Evolutionary conservation across 2,329 filamentous ascomycete genomes (phyloP).

Genomic region (Xylaria sp.): DNA sequence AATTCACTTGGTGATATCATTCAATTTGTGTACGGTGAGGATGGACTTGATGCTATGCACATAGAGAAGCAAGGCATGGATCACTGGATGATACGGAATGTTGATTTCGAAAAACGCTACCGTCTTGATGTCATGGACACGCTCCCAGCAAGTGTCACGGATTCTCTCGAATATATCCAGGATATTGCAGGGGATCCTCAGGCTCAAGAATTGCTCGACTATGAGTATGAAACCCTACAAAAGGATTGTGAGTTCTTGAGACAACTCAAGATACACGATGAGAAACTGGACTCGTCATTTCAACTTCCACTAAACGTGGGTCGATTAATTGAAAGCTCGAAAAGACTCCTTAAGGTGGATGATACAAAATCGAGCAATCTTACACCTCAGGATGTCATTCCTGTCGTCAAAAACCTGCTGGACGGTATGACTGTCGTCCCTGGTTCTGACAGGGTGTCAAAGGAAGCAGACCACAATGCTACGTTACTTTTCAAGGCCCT

Average conservation of each 20-base stretch:
- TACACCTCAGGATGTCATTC: conserved; percentile 86
- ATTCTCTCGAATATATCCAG: conserved; percentile 85
- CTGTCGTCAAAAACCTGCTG: conserved; percentile 78
- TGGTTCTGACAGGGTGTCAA: conserved; percentile 82
- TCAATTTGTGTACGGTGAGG: conserved; percentile 97
- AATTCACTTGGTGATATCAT: conserved; percentile 97
- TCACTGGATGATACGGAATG: conserved; percentile 81
- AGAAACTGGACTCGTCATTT: conserved; percentile 85
- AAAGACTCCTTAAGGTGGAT: conserved; percentile 90
- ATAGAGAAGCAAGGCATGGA: conserved; percentile 95
- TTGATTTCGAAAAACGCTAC: conserved; percentile 82
- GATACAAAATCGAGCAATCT: conserved; percentile 87
- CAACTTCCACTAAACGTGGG: conserved; percentile 92
- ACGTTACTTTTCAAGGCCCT: conserved; percentile 94
- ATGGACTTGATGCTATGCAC: conserved; percentile 90
- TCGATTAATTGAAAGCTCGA: conserved; percentile 90
- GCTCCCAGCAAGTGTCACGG: conserved; percentile 66
- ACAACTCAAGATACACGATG: conserved; percentile 65
- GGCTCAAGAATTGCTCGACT: conserved; percentile 85
- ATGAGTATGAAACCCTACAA: conserved; percentile 83
- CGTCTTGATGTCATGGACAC: conserved; percentile 86
- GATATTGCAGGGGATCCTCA: conserved; percentile 89
- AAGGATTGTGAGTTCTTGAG: conserved; percentile 82
- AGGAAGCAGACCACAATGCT: conserved; percentile 87
- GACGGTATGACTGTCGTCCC: conserved; percentile 85